Base-by-base conservation (phyloP, 2,329 filamentous ascomycete species). In the Venturia oleaginea region DNA sequence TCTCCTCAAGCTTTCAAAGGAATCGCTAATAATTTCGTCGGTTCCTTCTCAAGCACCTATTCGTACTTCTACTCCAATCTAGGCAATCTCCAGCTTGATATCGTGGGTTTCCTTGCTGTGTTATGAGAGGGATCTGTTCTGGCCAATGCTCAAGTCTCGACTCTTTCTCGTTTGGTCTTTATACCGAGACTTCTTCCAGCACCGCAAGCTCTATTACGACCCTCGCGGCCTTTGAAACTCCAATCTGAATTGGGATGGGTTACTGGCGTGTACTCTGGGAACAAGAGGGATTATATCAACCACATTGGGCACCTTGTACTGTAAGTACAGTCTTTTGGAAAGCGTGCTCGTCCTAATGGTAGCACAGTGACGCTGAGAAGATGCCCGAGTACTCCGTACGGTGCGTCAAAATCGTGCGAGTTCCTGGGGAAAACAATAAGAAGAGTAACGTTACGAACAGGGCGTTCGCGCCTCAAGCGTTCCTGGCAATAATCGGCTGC, bases 31-130 rank as follows among this genome's bases (percentile, higher is more conserved):
- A 55, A 55, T 55, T 55, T 55, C 15, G 51, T 55, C 19, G 51
- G 51, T 17, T 15, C 6, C 13, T 55, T 55, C 5, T 27, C 11
- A 15, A 55, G 51, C 27, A 19, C 51, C 27, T 32, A 55, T 34
- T 27, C 51, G 8, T 62, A 40, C 17, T 62, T 54, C n/a, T 38
- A 55, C 51, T 24, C 43, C 2, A 63, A 67, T 13, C 69, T 77
- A 30, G 67, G 72, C 10, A 70, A 76, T 61, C 75, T 83, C 63
- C 80, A 82, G 67, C 77, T 83, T 61, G 81, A 83, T 68, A 82
- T 83, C 59, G 81, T 83, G 65, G 81, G 81, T 69, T 82, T 82
- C 69, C 78, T 82, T 24, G 80, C 80, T 65, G 79, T 82, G 67
- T 71, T 82, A 34, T 80, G 80, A 57, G 80, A 82, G 70, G 79